Percentiles rank a stretch among this genome's conserved stretches.
These are phyloP conservation scores for Casuarina cunninghamiana DNA, from an alignment of 306 rosid species.

Conservation along the genomic window DNA sequence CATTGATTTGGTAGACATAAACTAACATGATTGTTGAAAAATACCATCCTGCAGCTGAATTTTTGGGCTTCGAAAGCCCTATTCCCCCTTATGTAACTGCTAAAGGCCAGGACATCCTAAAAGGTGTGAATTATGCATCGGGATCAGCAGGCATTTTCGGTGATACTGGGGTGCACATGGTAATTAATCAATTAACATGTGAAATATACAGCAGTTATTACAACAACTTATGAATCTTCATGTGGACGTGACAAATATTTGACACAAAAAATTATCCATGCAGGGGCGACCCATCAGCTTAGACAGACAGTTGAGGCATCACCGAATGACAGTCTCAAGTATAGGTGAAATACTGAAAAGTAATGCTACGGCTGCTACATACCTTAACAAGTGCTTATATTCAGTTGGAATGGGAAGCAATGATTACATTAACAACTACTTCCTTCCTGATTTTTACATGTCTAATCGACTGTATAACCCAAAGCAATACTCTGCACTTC, in stretches of 20 bases:
- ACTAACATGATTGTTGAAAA: neutral
- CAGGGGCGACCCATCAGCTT: constrained; percentile 54
- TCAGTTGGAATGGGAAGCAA: constrained; percentile 52
- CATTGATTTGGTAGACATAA: neutral
- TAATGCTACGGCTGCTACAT: neutral
- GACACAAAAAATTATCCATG: neutral
- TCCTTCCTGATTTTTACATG: constrained; percentile 29
- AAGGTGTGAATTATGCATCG: constrained; percentile 79
- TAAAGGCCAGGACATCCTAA: constrained; percentile 15
- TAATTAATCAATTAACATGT: neutral
- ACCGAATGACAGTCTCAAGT: constrained; percentile 25
- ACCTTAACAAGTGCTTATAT: constrained; percentile 61
- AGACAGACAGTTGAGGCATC: constrained; percentile 40
- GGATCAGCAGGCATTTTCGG: constrained; percentile 57
- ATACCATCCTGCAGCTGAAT: constrained; percentile 42
- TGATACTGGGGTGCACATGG: constrained; percentile 42
- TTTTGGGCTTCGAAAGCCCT: constrained; percentile 50
- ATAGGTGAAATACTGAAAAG: constrained; percentile 23
- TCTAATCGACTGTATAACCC: constrained; percentile 12
- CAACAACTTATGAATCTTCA: too few relatives aligned
- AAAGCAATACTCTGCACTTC: constrained; percentile 30
- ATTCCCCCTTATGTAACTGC: constrained; percentile 55
- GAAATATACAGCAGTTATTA: too few relatives aligned
- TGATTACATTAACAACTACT: constrained; percentile 74
- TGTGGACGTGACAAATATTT: too few relatives aligned